These are phyloP conservation scores for Ophiostoma sp. DNA, from an alignment of 2,329 filamentous ascomycete species.

Conservation along the genomic window DNA sequence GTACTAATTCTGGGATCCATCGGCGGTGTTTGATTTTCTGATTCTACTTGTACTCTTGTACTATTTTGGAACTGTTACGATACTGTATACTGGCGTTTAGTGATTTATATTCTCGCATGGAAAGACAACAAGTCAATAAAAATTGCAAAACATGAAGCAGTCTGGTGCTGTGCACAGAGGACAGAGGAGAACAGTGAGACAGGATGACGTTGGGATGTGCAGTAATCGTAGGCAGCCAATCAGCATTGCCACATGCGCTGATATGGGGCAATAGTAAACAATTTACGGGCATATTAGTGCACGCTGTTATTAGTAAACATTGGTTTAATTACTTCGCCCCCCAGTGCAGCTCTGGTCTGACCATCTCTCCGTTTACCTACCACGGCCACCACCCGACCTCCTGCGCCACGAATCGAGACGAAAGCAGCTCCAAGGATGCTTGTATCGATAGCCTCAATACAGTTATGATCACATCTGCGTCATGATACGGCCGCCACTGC, in stretches of 20 bases:
- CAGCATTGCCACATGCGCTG: background rate
- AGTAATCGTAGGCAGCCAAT: background rate
- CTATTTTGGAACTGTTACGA: constrained; percentile 15
- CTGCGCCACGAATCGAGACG: background rate
- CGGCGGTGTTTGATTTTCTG: constrained; percentile 3
- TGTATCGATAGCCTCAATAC: background rate
- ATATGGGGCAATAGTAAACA: background rate
- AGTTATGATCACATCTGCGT: constrained; percentile 9
- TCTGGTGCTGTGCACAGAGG: no score
- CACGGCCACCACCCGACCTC: background rate
- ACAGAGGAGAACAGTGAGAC: background rate
- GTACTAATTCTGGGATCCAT: constrained; percentile 8
- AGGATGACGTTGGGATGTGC: background rate
- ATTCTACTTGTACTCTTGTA: background rate
- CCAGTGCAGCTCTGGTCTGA: no score
- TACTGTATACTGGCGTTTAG: constrained; percentile 12
- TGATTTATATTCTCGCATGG: background rate
- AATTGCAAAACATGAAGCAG: background rate
- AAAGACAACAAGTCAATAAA: background rate
- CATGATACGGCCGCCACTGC: constrained; percentile 15
- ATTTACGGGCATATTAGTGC: constrained; percentile 1
- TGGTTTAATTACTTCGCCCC: background rate
- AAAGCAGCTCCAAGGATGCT: constrained; percentile 12
- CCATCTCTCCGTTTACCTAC: background rate
- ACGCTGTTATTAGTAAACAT: background rate